Percentiles rank a stretch among this genome's conserved stretches.
Conservation (phyloP, 164 flowering plant genomes). For the Magnolia sinica region DNA sequence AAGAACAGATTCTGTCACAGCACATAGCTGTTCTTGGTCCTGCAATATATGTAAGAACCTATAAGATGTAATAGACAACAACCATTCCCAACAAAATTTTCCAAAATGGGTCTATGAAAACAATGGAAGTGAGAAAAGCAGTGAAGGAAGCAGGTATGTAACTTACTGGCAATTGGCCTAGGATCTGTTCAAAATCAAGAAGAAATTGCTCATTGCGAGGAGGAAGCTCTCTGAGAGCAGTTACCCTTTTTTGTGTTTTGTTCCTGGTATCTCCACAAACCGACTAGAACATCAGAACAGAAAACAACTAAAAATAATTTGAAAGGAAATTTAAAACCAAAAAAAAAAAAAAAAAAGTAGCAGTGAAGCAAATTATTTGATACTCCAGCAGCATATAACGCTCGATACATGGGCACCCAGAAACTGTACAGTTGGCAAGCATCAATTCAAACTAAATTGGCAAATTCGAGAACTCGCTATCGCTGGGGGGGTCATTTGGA, state of each 20-base stretch:
- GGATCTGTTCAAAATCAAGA: slow-evolving; percentile 77
- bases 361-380: not conserved
- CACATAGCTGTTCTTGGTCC: slow-evolving; percentile 88
- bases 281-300: not conserved
- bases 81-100: slow-evolving; percentile 2
- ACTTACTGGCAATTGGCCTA: slow-evolving; percentile 70
- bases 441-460: not conserved
- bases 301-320: not conserved
- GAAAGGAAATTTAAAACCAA: not conserved
- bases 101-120: not conserved
- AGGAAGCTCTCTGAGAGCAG: slow-evolving; percentile 81
- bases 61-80: slow-evolving; percentile 12
- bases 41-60: slow-evolving; percentile 24
- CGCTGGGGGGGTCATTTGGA: no score
- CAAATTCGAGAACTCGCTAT: not conserved
- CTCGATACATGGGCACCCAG: no score
- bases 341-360: not conserved
- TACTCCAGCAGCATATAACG: not conserved
- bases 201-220: slow-evolving; percentile 90
- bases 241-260: slow-evolving; percentile 79
- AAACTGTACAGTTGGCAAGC: not conserved
- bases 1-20: slow-evolving; percentile 78
- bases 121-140: not conserved
- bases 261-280: slow-evolving; percentile 46
- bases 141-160: not conserved